Base-by-base conservation (phyloP, 2,329 filamentous ascomycete species). In the Sporothrix dimorphospora region DNA sequence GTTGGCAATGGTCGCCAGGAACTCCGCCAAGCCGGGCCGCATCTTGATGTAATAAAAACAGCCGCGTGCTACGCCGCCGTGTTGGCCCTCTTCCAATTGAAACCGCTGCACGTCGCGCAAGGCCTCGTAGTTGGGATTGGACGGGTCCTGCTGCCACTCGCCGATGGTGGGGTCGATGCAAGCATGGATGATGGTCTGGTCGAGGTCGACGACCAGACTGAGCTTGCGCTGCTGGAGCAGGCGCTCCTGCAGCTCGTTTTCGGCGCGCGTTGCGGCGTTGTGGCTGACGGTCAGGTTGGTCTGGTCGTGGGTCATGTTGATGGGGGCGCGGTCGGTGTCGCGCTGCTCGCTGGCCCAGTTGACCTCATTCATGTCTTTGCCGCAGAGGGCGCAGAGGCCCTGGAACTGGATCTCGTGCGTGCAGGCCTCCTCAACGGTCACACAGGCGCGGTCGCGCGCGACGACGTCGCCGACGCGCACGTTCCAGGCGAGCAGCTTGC, bases 1-100 rank as follows among this genome's bases (percentile, higher is more conserved):
- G 78, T 90, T 87, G 0, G 94, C 89, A 65, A 98, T 87, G 69
- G 89, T 88, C 72, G 92, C 85, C 66, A 99, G 85, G 78, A 99
- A 99, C 55, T 91, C 88, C 74, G 89, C 85, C 68, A 98, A 83
- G 2, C 94, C 94, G 0, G 96, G 96, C 47, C 96, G 93, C 83
- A 97, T 90, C 84, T 99, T 99, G 84, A 99, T 97, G 81, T 98
- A 99, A 82, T 99, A 99, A 88, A 92, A 97, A 79, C 92, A 95
- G n/a, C 90, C 91, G 65, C 88, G 86, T 19, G 87, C 84, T 1
- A 88, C 83, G 74, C 91, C 83, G 74, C 91, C 91, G 30, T 90
- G 88, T 1, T 91, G 91, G 0, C 91, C 92, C 77, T 98, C 94
- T 75, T 99, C 95, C 53, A 99, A 88, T 83, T 98, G 93, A 79